Evolutionary conservation across 176 grass and related monocot genomes (phyloP).

Genomic region (Zizania latifolia): DNA sequence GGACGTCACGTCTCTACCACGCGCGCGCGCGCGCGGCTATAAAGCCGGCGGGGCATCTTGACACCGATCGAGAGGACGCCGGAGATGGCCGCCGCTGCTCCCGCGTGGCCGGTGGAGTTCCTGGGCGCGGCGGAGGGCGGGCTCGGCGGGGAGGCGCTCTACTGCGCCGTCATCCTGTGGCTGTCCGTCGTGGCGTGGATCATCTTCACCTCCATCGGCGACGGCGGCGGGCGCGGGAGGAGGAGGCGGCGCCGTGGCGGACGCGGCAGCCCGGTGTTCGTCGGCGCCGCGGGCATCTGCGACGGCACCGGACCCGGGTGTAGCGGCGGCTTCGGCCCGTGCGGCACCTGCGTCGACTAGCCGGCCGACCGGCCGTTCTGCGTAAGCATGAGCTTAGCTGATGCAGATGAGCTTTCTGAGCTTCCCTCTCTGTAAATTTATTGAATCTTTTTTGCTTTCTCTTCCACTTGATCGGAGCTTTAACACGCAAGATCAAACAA

Average conservation of each 20-base stretch:
- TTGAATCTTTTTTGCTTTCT: no score
- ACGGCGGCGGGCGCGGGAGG: neutral
- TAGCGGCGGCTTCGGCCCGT: conserved; percentile 45
- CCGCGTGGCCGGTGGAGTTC: conserved; percentile 33
- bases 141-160: conserved; percentile 58
- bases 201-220: conserved; percentile 64
- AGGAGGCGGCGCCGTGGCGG: conserved; percentile 13
- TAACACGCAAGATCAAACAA: no score
- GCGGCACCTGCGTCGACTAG: conserved; percentile 45
- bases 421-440: neutral
- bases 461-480: no score
- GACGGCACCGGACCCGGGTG: conserved; percentile 48
- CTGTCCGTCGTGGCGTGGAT: conserved; percentile 72
- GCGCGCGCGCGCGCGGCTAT: conserved; percentile 10
- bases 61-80: neutral
- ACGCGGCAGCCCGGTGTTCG: conserved; percentile 39
- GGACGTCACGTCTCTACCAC: conserved; percentile 13
- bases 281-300: conserved; percentile 45
- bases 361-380: neutral
- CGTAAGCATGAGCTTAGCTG: neutral
- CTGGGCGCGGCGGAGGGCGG: conserved; percentile 31
- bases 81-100: neutral
- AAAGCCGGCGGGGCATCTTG: neutral
- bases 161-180: conserved; percentile 79
- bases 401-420: no score